phyloP scores from a whole-genome alignment of 257 asterid genomes.

The Scutellaria baicalensis region DNA sequence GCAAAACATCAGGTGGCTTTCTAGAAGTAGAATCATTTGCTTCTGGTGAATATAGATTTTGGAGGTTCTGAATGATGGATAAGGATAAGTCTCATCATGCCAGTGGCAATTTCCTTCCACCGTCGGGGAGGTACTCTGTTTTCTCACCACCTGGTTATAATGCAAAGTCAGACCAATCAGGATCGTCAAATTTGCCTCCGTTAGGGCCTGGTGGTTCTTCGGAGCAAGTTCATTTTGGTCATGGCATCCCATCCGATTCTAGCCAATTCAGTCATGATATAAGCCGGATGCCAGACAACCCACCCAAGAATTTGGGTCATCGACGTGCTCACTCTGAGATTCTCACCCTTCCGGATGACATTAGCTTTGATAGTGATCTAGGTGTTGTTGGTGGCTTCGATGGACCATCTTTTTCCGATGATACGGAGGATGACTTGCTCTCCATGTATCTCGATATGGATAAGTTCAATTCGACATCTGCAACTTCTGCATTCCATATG shows the following conservation, averaged over 20 bases:
- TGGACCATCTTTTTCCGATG: constrained; percentile 83
- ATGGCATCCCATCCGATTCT: constrained; percentile 38
- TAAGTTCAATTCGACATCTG: constrained; percentile 71
- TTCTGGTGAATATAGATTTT: background rate
- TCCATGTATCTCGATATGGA: constrained; percentile 87
- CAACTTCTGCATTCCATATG: constrained; percentile 57
- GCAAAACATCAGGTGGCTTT: constrained; percentile 12
- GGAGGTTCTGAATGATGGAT: constrained; percentile 47
- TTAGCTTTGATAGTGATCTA: constrained; percentile 88
- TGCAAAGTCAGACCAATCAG: constrained; percentile 43
- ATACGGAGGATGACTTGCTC: constrained; percentile 73
- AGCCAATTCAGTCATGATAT: constrained; percentile 66
- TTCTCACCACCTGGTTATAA: constrained; percentile 50
- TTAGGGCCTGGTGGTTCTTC: constrained; percentile 46
- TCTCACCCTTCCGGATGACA: constrained; percentile 89
- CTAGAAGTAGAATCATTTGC: background rate
- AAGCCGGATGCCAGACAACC: constrained; percentile 90
- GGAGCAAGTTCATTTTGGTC: constrained; percentile 57
- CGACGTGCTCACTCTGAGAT: constrained; percentile 94
- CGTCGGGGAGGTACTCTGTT: constrained; percentile 63
- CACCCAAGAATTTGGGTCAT: constrained; percentile 75
- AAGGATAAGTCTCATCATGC: constrained; percentile 57
- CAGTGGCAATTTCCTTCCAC: constrained; percentile 56
- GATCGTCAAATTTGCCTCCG: constrained; percentile 55
- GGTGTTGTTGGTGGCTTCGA: constrained; percentile 92